phyloP scores from a whole-genome alignment of 352 stramenopile genomes.

The Pythium scleroteichum region DNA sequence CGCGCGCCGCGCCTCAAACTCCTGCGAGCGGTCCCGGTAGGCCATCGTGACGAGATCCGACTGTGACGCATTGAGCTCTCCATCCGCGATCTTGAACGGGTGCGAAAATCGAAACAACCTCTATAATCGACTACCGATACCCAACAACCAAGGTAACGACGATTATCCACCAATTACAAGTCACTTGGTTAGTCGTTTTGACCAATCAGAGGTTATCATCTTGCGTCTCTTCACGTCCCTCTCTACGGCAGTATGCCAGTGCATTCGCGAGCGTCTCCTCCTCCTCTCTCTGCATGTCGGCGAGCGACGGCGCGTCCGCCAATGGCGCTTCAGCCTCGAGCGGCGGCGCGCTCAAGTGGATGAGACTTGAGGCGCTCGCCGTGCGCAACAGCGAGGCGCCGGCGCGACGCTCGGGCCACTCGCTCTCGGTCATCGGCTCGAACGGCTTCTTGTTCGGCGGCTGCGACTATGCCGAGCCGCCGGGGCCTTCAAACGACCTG shows the following conservation, averaged over 20 bases:
- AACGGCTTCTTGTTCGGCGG: conserved; percentile 94
- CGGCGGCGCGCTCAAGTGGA: conserved; percentile 49
- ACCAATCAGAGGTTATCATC: conserved; percentile 11
- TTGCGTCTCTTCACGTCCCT: no score
- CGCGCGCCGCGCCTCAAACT: conserved; percentile 42
- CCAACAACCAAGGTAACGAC: not conserved
- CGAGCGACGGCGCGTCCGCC: not conserved
- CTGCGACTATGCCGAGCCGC: conserved; percentile 84
- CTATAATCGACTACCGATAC: conserved; percentile 25
- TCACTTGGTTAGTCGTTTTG: conserved; percentile 3
- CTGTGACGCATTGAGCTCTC: no score
- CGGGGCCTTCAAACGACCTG: conserved; percentile 92
- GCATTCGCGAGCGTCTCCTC: not conserved
- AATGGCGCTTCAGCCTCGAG: not conserved
- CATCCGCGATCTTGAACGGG: conserved; percentile 48
- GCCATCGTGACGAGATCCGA: conserved; percentile 39
- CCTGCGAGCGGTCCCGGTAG: conserved; percentile 56
- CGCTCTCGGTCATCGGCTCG: conserved; percentile 89
- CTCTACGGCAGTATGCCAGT: no score
- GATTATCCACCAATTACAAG: not conserved
- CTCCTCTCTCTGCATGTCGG: not conserved
- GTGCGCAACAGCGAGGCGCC: conserved; percentile 84
- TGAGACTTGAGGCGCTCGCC: conserved; percentile 46
- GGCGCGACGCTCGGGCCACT: conserved; percentile 91
- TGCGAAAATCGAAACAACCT: conserved; percentile 25